phyloP scores from a whole-genome alignment of 257 asterid genomes.

The Handroanthus guayacan region DNA sequence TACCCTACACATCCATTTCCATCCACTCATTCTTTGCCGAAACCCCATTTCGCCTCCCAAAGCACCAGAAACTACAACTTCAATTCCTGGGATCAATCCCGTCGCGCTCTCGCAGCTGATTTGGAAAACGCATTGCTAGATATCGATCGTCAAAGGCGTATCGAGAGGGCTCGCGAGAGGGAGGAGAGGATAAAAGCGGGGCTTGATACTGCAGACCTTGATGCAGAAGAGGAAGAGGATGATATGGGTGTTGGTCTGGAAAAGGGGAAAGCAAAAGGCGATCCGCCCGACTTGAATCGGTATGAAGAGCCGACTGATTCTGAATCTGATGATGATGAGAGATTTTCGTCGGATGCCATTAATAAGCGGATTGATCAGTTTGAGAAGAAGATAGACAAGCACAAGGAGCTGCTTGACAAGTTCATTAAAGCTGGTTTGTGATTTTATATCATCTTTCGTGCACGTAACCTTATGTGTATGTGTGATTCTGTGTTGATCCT shows the following conservation, averaged over 20 bases:
- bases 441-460: slow-evolving; percentile 1
- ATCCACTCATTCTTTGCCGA: slow-evolving; percentile 8
- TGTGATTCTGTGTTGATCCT: neutral
- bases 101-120: slow-evolving; percentile 38
- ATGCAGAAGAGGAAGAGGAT: slow-evolving; percentile 63
- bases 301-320: slow-evolving; percentile 78
- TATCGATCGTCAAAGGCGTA: slow-evolving; percentile 39
- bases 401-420: slow-evolving; percentile 61
- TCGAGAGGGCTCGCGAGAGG: slow-evolving; percentile 55
- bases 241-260: slow-evolving; percentile 54
- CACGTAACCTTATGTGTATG: neutral
- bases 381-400: slow-evolving; percentile 66
- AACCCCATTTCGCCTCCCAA: slow-evolving; percentile 30
- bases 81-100: slow-evolving; percentile 25
- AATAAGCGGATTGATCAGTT: slow-evolving; percentile 48
- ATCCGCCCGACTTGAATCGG: slow-evolving; percentile 32
- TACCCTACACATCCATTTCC: slow-evolving; percentile 23
- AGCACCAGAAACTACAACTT: slow-evolving; percentile 38
- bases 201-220: slow-evolving; percentile 60
- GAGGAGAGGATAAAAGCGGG: slow-evolving; percentile 66
- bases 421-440: slow-evolving; percentile 74
- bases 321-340: slow-evolving; percentile 73
- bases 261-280: slow-evolving; percentile 54
- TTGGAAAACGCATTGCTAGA: slow-evolving; percentile 52
- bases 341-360: slow-evolving; percentile 49